Conservation (phyloP, 139 green algal genomes). For the Tetraselmis striata region DNA sequence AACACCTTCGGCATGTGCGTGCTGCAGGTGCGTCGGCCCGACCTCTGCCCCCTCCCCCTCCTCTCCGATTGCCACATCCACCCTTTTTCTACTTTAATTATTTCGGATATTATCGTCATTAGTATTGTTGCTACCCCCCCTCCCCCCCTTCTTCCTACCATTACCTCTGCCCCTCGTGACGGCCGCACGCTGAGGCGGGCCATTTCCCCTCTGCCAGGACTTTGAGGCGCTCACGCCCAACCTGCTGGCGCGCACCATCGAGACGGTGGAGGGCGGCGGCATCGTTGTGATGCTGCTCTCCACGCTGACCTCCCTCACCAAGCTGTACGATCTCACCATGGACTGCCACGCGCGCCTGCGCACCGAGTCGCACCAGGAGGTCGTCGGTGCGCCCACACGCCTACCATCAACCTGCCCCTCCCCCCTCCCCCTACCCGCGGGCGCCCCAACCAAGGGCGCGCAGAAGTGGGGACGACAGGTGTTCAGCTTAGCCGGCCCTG, state of each 20-base stretch:
- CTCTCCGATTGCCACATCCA: neutral
- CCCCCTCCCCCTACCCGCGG: too few species aligned
- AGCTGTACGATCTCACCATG: conserved; percentile 96
- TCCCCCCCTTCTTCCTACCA: too few species aligned
- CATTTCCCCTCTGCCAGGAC: too few species aligned
- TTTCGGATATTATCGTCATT: too few species aligned
- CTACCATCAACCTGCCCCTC: too few species aligned
- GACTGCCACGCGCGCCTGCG: conserved; percentile 88
- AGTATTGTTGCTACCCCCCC: neutral
- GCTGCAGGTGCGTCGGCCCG: conserved; percentile 83
- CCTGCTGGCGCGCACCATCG: conserved; percentile 90
- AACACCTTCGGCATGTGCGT: conserved; percentile 99
- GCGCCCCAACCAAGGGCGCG: too few species aligned
- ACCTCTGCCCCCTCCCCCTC: neutral
- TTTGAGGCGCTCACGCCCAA: conserved; percentile 99
- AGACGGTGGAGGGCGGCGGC: conserved; percentile 96
- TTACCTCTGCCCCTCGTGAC: neutral
- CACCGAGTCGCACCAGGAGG: conserved; percentile 83
- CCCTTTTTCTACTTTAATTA: too few species aligned
- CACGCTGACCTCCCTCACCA: conserved; percentile 74
- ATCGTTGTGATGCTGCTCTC: conserved; percentile 89
- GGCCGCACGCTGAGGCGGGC: too few species aligned
- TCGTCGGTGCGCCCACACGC: conserved; percentile 41
- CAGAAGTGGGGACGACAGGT: too few species aligned
- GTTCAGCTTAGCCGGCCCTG: too few species aligned